Conservation (phyloP, 768 basidiomycete species). For the Galerina sulciceps region DNA sequence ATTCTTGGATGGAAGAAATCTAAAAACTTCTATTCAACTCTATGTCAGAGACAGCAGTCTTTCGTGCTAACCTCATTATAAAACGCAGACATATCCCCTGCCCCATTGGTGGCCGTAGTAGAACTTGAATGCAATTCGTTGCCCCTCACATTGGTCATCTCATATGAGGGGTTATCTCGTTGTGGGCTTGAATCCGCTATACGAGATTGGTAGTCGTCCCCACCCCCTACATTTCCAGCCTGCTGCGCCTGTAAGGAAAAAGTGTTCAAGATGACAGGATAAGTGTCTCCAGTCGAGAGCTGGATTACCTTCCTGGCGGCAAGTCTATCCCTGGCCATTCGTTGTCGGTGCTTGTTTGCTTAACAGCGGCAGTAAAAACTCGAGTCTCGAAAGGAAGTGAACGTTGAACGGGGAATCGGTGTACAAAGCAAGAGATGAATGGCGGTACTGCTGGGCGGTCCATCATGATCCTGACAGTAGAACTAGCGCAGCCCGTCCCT, state of each 20-base stretch:
- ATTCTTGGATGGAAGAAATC: slow-evolving; percentile 80
- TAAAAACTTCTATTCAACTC: slow-evolving; percentile 27
- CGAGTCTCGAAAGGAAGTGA: slow-evolving; percentile 17
- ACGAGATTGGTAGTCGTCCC: slow-evolving; percentile 45
- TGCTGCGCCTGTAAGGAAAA: slow-evolving; percentile 65
- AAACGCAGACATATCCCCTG: slow-evolving; percentile 72
- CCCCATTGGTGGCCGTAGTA: slow-evolving; percentile 29
- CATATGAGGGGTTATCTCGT: slow-evolving; percentile 67
- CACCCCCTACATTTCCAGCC: slow-evolving; percentile 53
- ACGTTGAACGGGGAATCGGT: slow-evolving; percentile 17
- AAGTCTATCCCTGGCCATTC: slow-evolving; percentile 89
- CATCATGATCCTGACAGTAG: too few species aligned
- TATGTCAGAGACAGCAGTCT: background rate
- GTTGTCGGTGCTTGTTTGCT: background rate
- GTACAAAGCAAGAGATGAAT: slow-evolving; percentile 15
- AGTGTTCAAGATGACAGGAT: slow-evolving; percentile 11
- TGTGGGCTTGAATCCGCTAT: slow-evolving; percentile 68
- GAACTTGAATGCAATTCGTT: slow-evolving; percentile 53
- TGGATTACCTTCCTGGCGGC: slow-evolving; percentile 76
- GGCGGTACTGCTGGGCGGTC: slow-evolving; percentile 16
- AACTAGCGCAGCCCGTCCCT: too few species aligned
- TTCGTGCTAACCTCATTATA: slow-evolving; percentile 65
- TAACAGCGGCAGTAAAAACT: slow-evolving; percentile 19
- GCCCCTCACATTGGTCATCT: slow-evolving; percentile 73
- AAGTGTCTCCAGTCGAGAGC: background rate